Evolutionary conservation across 1,284 basidiomycete genomes (phyloP), one percentile per base, ranked within the genome.

Genomic region (Sporisorium reilianum): DNA sequence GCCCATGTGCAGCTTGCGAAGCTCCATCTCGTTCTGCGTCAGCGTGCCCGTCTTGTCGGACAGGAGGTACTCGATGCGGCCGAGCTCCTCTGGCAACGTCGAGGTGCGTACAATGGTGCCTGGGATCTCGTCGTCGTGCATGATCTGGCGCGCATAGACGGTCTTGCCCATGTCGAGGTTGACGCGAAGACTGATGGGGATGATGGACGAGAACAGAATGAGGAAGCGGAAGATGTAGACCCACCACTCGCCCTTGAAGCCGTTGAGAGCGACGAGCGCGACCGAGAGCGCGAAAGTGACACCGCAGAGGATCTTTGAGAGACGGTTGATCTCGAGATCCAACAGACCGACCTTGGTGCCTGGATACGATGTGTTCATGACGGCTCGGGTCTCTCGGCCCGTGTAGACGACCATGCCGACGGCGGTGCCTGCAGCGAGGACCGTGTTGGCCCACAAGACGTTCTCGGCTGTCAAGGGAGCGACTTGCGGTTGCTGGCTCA

Each of bases 161-260:
- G 95, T 98, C 87, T 99, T 99, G 67, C 96, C 97, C 95, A 99
- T 98, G 85, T 99, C 97, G 53, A 99, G 88, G 80, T 99, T 99
- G 67, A 99, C 96, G 26, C 97, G 92, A 55, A 99, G 87, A 88
- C 94, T 97, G 87, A 99, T 99, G 26, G 97, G 97, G 80, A 99
- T 99, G 85, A 99, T 99, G 20, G 94, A 96, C 45, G 94, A 97
- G 85, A 99, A 99, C 4, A 99, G 88, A 81, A 99, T 99, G 61
- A 99, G 88, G 85, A 99, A 99, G 32, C 97, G 90, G 86, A 98
- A 93, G 30, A 97, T 91, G 81, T 98, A 98, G 76, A 98, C 91
- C 83, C 94, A 95, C 94, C 96, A 99, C 60, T 90, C 88, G 0
- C 97, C 96, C 28, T 95, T 88, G 88, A 99, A 99, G 4, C 97